These are phyloP conservation scores for Plasmodium adleri DNA, from an alignment of 169 alveolate species.

Conservation along the genomic window DNA sequence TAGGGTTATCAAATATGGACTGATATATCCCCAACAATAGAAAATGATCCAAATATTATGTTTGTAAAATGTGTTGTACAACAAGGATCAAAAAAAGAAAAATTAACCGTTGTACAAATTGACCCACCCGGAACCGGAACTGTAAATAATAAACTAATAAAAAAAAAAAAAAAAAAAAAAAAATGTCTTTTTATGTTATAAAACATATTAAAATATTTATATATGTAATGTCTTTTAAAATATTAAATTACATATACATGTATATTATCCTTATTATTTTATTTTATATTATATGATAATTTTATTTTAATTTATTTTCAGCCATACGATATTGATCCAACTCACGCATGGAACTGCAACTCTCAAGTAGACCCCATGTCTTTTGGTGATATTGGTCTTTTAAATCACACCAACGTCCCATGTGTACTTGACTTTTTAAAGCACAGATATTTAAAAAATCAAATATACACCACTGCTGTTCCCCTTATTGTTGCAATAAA, in stretches of 20 bases:
- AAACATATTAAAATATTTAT: no score
- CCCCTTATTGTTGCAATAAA: constrained; percentile 93
- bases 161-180: not conserved
- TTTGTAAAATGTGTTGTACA: constrained; percentile 93
- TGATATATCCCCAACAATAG: constrained; percentile 92
- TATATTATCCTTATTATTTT: no score
- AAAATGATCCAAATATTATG: constrained; percentile 90
- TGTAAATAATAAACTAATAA: constrained; percentile 8
- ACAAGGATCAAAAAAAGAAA: constrained; percentile 89
- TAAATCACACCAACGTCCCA: constrained; percentile 91
- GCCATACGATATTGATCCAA: constrained; percentile 89
- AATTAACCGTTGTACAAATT: constrained; percentile 86
- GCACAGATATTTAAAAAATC: constrained; percentile 89
- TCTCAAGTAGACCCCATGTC: constrained; percentile 93
- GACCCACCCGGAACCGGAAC: constrained; percentile 86
- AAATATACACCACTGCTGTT: constrained; percentile 93
- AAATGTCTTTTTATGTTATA: not conserved
- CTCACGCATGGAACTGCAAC: constrained; percentile 91
- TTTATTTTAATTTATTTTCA: constrained; percentile 40
- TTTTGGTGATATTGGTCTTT: constrained; percentile 91
- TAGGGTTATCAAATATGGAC: constrained; percentile 94
- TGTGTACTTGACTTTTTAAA: constrained; percentile 90
- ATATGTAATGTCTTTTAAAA: no score
- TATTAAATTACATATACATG: no score
- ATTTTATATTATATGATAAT: not conserved